Conservation (phyloP, 495 filamentous ascomycete species). For the Xylaria grammica region DNA sequence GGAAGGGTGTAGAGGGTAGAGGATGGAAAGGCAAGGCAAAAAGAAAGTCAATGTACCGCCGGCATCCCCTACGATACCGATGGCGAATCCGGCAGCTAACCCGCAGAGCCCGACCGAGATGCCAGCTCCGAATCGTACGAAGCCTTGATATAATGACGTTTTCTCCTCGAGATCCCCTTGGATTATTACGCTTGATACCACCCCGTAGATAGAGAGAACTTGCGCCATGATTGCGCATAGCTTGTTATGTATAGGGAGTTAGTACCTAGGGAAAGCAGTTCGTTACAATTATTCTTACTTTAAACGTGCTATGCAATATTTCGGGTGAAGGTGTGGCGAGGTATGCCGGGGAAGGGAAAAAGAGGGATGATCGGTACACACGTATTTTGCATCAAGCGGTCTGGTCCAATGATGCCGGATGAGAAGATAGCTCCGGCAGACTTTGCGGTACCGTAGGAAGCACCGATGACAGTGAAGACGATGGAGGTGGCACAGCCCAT, state of each 20-base stretch:
- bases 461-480: constrained; percentile 73
- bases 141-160: constrained; percentile 51
- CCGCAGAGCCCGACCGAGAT: constrained; percentile 58
- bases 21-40: background rate
- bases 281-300: no score
- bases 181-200: constrained; percentile 56
- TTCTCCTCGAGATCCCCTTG: constrained; percentile 48
- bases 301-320: constrained; percentile 13
- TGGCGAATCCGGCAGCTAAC: constrained; percentile 86
- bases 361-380: constrained; percentile 66
- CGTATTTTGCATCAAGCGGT: constrained; percentile 82
- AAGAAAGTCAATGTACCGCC: constrained; percentile 55
- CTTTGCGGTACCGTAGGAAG: constrained; percentile 88
- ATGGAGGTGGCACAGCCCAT: constrained; percentile 66
- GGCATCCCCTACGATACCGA: constrained; percentile 88
- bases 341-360: constrained; percentile 63
- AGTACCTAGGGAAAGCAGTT: no score
- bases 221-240: constrained; percentile 78
- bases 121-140: constrained; percentile 54
- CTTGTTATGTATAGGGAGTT: constrained; percentile 31
- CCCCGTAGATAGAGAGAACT: constrained; percentile 70
- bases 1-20: background rate
- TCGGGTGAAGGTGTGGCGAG: constrained; percentile 64
- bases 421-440: constrained; percentile 84
- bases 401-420: constrained; percentile 59